A percentile compares a stretch with the other conserved stretches of the same genome.
These are phyloP conservation scores for Fusarium continuum DNA, from an alignment of 2,329 filamentous ascomycete species.

Conservation along the genomic window DNA sequence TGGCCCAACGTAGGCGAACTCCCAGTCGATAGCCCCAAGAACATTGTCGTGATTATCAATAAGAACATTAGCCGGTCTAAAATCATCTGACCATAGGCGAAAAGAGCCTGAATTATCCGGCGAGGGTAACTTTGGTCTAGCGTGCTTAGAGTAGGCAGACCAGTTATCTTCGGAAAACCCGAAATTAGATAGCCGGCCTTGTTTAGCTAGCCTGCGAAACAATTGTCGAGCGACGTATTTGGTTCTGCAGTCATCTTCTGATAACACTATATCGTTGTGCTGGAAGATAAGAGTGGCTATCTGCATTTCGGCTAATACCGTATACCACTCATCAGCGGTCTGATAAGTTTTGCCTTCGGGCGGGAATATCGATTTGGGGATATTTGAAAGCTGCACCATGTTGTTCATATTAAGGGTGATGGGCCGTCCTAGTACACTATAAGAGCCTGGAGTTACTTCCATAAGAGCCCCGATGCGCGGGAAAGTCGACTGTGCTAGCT, in stretches of 20 bases:
- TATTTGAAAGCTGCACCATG: conserved; percentile 44
- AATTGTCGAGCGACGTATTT: conserved; percentile 55
- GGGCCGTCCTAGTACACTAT: conserved; percentile 47
- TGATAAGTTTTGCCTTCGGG: conserved; percentile 36
- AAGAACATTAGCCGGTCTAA: conserved; percentile 47
- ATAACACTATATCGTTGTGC: conserved; percentile 51
- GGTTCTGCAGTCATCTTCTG: conserved; percentile 52
- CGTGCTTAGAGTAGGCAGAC: background rate
- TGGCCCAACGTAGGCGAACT: conserved; percentile 49
- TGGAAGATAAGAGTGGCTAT: conserved; percentile 53
- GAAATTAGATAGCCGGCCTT: conserved; percentile 38
- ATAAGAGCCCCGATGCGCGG: conserved; percentile 51
- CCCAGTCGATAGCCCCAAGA: conserved; percentile 52
- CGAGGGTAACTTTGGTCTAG: conserved; percentile 26
- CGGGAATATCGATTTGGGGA: conserved; percentile 38
- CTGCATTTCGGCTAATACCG: conserved; percentile 52
- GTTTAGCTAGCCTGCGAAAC: conserved; percentile 48
- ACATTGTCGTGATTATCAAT: conserved; percentile 40
- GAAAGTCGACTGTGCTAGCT: conserved; percentile 50
- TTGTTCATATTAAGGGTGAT: conserved; percentile 56
- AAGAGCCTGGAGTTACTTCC: conserved; percentile 40
- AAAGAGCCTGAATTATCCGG: conserved; percentile 36
- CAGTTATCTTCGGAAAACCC: conserved; percentile 36
- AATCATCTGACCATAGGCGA: conserved; percentile 49
- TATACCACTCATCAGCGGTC: conserved; percentile 50